Conservation (phyloP, 2,329 filamentous ascomycete genomes). For the Pezicula rhizophila region DNA sequence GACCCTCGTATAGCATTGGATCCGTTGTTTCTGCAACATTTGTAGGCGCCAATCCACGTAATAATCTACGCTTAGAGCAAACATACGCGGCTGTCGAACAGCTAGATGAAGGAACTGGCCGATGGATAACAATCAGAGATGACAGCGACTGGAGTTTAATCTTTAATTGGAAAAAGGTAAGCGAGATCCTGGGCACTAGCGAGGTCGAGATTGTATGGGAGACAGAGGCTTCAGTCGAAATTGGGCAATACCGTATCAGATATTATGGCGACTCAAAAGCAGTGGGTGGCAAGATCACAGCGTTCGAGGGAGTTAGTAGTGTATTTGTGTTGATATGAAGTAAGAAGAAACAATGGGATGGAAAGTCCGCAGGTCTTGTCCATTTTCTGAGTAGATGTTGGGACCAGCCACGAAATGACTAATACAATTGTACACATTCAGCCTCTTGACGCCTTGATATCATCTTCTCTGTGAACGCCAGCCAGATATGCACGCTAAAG, state of each 20-base stretch:
- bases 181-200: constrained; percentile 64
- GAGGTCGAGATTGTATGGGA: constrained; percentile 79
- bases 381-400: not conserved
- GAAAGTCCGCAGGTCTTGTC: not conserved
- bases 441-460: not conserved
- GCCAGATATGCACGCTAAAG: constrained; percentile 9
- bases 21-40: constrained; percentile 62
- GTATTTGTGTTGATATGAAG: constrained; percentile 35
- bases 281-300: constrained; percentile 51
- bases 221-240: constrained; percentile 51
- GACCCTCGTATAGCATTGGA: constrained; percentile 51
- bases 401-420: no score
- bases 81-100: constrained; percentile 76
- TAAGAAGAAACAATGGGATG: not conserved
- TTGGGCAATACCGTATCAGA: constrained; percentile 68
- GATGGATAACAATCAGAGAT: constrained; percentile 62
- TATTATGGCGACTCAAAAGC: constrained; percentile 83
- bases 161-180: constrained; percentile 72
- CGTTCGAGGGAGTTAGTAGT: constrained; percentile 64
- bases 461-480: constrained; percentile 4
- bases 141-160: constrained; percentile 82
- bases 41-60: constrained; percentile 82
- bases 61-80: constrained; percentile 71
- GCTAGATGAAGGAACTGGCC: constrained; percentile 34
- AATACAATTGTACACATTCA: not conserved